Evolutionary conservation across 2,329 filamentous ascomycete species (phyloP), one percentile per base, ranked within the genome.

Genomic region (Biscogniauxia marginata): DNA sequence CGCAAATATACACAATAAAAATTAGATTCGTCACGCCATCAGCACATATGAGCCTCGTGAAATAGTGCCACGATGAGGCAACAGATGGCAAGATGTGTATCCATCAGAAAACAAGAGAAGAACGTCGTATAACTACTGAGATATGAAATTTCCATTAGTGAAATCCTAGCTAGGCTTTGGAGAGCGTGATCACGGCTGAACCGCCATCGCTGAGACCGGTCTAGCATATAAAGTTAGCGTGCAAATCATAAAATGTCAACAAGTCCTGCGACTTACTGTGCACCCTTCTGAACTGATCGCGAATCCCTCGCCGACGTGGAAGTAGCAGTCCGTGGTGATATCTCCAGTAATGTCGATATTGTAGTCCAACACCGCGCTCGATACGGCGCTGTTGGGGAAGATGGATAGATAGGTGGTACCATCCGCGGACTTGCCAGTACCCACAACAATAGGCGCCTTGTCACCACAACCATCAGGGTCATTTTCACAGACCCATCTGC

Each of bases 391-490:
- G 79, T 98, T 97, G 71, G 87, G 86, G 82, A 93, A 91, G 73
- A 97, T 84, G 50, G 90, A 91, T 58, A 96, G 77, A 79, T 85
- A 98, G 45, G 88, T 95, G 60, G 75, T 77, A 69, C 88, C 86
- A 66, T 81, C 67, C 13, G 69, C 73, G 71, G 81, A 84, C 74
- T 85, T 84, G 60, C 93, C 91, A 58, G 92, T 87, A 72, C 93
- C 93, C 52, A 96, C 78, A 77, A 93, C 93, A 66, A 91, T 77
- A 24, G 95, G 93, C 49, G 95, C 88, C 82, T 84, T 96, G 84
- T 99, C 97, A 63, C 95, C 86, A 57, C 85, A 78, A 19, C 80
- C 80, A 51, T 83, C 79, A 43, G 77, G 73, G 65, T 77, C 74
- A 18, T 63, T 65, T 20, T 66, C n/a, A 70, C 77, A 80, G 63